phyloP scores from a whole-genome alignment of 495 filamentous ascomycete genomes.

The Penicillium lividum region DNA sequence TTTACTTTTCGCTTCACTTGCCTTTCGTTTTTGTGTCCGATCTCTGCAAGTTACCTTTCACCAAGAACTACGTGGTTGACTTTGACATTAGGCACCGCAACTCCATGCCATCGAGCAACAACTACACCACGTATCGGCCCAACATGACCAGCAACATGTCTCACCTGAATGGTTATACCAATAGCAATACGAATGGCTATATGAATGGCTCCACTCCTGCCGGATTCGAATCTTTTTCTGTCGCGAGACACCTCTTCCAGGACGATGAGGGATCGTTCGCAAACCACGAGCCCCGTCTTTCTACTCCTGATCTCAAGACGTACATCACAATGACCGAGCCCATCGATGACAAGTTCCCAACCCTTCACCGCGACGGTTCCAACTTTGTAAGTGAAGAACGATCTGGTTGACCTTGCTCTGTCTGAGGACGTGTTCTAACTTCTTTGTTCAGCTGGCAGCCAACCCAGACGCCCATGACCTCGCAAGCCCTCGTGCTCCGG shows the following conservation, averaged over 20 bases:
- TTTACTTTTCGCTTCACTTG: not conserved
- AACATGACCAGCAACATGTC: constrained; percentile 34
- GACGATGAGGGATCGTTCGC: constrained; percentile 61
- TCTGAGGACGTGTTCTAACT: constrained; percentile 17
- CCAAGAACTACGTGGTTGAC: not conserved
- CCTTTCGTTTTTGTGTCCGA: not conserved
- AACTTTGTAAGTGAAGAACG: constrained; percentile 60
- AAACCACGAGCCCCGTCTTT: constrained; percentile 51
- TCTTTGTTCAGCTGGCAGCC: constrained; percentile 64
- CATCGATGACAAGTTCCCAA: constrained; percentile 77
- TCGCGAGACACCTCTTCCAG: constrained; percentile 78
- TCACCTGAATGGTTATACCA: constrained; percentile 23
- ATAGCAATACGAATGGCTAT: constrained; percentile 4
- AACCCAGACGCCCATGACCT: constrained; percentile 82
- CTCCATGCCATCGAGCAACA: constrained; percentile 78
- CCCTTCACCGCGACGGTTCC: constrained; percentile 68
- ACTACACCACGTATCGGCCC: constrained; percentile 57
- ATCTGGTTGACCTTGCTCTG: not conserved
- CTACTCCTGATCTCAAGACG: constrained; percentile 64
- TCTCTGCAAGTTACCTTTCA: constrained; percentile 6
- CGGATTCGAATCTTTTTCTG: constrained; percentile 70
- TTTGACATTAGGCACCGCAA: constrained; percentile 61
- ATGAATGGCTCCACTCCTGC: constrained; percentile 44
- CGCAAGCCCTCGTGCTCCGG: constrained; percentile 69
- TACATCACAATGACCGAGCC: constrained; percentile 72